These are phyloP conservation scores for Neurospora crassa DNA, from an alignment of 2,329 filamentous ascomycete genomes.

Conservation along the genomic window DNA sequence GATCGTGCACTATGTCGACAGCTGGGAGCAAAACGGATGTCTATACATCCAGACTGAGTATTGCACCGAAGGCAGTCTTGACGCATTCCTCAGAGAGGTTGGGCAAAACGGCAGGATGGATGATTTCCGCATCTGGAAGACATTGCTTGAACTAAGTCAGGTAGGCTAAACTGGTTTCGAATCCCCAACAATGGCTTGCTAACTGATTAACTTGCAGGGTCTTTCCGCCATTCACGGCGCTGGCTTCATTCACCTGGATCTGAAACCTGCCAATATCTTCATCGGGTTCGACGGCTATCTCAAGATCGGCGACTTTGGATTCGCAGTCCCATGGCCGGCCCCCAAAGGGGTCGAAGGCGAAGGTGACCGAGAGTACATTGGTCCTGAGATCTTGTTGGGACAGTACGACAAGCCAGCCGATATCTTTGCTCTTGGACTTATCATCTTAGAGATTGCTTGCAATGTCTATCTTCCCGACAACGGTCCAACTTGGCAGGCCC, in stretches of 20 bases:
- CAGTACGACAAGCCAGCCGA: constrained; percentile 85
- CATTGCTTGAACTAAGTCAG: constrained; percentile 74
- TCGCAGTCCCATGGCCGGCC: constrained; percentile 72
- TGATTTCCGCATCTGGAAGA: constrained; percentile 98
- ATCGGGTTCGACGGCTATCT: constrained; percentile 72
- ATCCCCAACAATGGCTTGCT: constrained; percentile 2
- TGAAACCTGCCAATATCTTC: constrained; percentile 79
- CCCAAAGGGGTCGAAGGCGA: constrained; percentile 73
- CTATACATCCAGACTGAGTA: constrained; percentile 97
- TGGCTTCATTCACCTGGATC: constrained; percentile 75
- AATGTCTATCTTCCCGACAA: constrained; percentile 94
- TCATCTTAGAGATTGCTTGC: constrained; percentile 87
- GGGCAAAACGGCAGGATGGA: constrained; percentile 81
- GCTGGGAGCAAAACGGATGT: constrained; percentile 77
- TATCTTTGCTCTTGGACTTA: constrained; percentile 87
- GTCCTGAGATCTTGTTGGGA: constrained; percentile 80
- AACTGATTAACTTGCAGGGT: constrained; percentile 43
- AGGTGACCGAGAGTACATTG: constrained; percentile 93
- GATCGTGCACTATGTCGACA: constrained; percentile 71
- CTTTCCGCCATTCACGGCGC: constrained; percentile 82
- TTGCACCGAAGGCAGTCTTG: constrained; percentile 87
- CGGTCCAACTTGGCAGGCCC: constrained; percentile 79
- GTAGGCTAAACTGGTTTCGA: constrained; percentile 41
- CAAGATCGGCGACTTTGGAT: constrained; percentile 80
- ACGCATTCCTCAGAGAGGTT: constrained; percentile 73